Evolutionary conservation across 106 monocot species (phyloP), one percentile per base, ranked within the genome.

Genomic region (Platanthera zijinensis): DNA sequence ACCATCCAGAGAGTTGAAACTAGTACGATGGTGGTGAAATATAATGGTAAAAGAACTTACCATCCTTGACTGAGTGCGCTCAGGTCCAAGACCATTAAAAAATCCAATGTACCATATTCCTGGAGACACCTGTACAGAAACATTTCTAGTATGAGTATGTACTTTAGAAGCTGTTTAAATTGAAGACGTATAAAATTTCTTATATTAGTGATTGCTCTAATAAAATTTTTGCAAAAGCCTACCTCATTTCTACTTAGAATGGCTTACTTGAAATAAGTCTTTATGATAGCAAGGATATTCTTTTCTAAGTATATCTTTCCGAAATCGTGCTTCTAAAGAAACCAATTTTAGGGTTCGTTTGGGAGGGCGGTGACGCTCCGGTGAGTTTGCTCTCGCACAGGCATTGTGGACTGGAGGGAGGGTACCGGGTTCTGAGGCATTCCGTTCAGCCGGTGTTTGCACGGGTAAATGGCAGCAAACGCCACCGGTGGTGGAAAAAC

Each of bases 11-110:
- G 48, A 48, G n/a, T 70, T n/a, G 10, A 71, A 72, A 57, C 39
- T 14, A 71, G 25, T 39, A 45, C 19, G 12, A 52, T 15, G 52
- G 17, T 28, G 3, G 15, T 18, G 50, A 72, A 75, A 57, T 9
- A 50, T 22, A 30, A 19, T 53, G 7, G 75, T 49, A 25, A 45
- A 15, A 21, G 30, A 69, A 79, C 71, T 18, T 86, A 94, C 97
- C 94, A 97, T 97, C 76, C 86, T 91, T 75, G 91, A 93, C 77
- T 97, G 94, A 12, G 91, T 94, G 70, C 97, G 82, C 57, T 73
- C 81, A 79, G 91, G 88, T 63, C 97, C 97, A 69, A 94, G 86
- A 39, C 93, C 89, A 91, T 97, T 94, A 75, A 97, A 97, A 79
- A 86, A 91, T 74, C 97, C 94, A 82, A 90, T 72, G 77, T 94